A percentile compares a stretch with the other conserved stretches of the same genome.
These are phyloP conservation scores for Moricandia moricandioides DNA, from an alignment of 345 rosid genomes.

Conservation along the genomic window DNA sequence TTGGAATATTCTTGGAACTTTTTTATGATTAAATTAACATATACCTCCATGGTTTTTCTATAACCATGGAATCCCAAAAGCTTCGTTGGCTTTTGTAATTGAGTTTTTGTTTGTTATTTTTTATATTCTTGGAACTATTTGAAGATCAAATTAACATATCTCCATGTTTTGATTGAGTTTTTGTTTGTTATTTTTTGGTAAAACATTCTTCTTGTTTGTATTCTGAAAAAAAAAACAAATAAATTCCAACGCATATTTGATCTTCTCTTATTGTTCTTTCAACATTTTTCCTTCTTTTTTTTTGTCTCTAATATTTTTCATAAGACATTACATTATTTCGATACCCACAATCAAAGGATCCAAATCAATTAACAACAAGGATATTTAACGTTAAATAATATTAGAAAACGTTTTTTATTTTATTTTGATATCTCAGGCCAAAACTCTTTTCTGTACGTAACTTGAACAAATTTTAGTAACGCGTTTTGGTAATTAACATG, in stretches of 20 bases:
- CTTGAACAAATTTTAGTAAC: neutral
- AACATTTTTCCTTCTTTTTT: too few relatives aligned
- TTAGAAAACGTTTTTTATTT: neutral
- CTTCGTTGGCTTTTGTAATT: too few relatives aligned
- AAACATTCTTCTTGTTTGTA: neutral
- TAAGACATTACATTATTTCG: neutral
- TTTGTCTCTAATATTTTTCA: too few relatives aligned
- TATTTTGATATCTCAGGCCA: neutral
- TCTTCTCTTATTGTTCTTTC: neutral
- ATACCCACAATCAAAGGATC: neutral
- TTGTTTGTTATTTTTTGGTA: neutral
- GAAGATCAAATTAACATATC: neutral
- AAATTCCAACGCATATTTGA: too few relatives aligned
- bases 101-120: too few relatives aligned
- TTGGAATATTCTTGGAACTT: neutral
- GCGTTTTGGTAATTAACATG: neutral
- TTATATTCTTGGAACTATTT: neutral
- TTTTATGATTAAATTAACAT: too few relatives aligned
- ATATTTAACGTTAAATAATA: too few relatives aligned
- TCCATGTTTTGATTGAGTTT: neutral
- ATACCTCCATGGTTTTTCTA: too few relatives aligned
- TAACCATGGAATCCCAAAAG: too few relatives aligned
- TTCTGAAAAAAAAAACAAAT: neutral
- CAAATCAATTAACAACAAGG: neutral
- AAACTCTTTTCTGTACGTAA: neutral